Percentiles rank a stretch among this genome's conserved stretches.
Conservation (phyloP, 352 stramenopile genomes). For the Globisporangium abappressorium region DNA sequence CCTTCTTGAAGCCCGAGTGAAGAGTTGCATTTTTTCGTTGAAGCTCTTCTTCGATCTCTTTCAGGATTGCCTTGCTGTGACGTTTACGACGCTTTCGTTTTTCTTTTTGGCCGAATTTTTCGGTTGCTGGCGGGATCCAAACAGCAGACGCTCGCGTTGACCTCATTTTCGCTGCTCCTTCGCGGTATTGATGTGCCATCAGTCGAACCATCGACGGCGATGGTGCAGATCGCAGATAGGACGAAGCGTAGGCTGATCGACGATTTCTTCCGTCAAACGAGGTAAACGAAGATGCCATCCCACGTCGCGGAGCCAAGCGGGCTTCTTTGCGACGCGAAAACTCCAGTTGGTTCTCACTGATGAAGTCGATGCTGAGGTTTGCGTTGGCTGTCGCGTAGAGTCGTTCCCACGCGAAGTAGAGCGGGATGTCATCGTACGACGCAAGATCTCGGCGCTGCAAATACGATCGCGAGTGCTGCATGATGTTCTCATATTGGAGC, state of each 20-base stretch:
- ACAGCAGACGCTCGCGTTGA: neutral
- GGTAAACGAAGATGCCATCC: conserved; percentile 26
- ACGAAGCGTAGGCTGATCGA: conserved; percentile 27
- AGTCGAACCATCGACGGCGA: conserved; percentile 28
- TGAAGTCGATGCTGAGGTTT: conserved; percentile 45
- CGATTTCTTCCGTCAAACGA: conserved; percentile 29
- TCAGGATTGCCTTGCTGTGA: conserved; percentile 15
- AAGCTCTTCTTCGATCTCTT: conserved; percentile 20
- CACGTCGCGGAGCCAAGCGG: conserved; percentile 31
- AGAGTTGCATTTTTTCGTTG: neutral
- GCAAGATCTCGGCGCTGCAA: conserved; percentile 38
- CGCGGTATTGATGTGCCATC: conserved; percentile 35
- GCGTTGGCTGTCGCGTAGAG: conserved; percentile 43
- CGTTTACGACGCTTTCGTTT: conserved; percentile 3
- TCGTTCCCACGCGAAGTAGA: conserved; percentile 58
- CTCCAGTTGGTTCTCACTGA: conserved; percentile 32
- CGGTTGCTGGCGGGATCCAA: neutral
- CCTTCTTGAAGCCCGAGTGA: neutral
- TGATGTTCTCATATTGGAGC: conserved; percentile 32
- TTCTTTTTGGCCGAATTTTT: neutral
- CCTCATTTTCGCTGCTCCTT: conserved; percentile 29
- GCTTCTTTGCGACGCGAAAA: conserved; percentile 29
- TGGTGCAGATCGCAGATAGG: conserved; percentile 31
- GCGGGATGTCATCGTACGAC: conserved; percentile 44
- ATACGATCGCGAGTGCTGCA: conserved; percentile 29